Evolutionary conservation across 2,329 filamentous ascomycete species (phyloP), one percentile per base, ranked within the genome.

Genomic region (Cryphonectria radicalis): DNA sequence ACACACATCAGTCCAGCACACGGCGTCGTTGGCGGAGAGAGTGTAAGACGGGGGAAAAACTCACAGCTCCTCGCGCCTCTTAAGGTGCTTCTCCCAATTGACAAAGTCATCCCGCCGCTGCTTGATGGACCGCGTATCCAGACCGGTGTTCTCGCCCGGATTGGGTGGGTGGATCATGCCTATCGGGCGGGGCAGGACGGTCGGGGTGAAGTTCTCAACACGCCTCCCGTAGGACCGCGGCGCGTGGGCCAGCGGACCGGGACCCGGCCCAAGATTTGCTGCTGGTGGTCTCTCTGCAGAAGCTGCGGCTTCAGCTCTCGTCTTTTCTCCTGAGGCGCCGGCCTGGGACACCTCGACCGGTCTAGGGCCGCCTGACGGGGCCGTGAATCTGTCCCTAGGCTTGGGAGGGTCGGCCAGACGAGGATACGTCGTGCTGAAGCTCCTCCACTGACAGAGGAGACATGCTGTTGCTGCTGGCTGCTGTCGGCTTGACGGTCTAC

Each of bases 21-120:
- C 7, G 32, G 68, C 22, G 32, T n/a, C 40, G 25, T 19, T 32
- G 53, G 22, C 32, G 2, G 28, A 62, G 57, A 66, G 2, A 37
- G n/a, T 11, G 42, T 40, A 3, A 28, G 32, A 60, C 42, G 59
- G 25, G 62, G 69, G 13, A 14, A 6, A 50, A 55, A 72, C 85
- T 74, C 86, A 94, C 92, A 98, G 85, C 79, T 93, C 86, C 76
- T 93, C 88, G 74, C 95, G 89, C 75, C 91, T 88, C 74, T 88
- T 86, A 10, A 98, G 82, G 79, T 98, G 95, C 80, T 93, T 95
- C 71, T 96, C 91, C 78, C 93, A 95, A 81, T 96, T 86, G 74
- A 93, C 90, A 78, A 97, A 94, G 78, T 97, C 94, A 74, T 93
- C 90, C 57, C 91, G 87, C 66, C 90, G 89, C 81, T 97, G 86